These are phyloP conservation scores for Podospora conica DNA, from an alignment of 495 filamentous ascomycete species.

Conservation along the genomic window DNA sequence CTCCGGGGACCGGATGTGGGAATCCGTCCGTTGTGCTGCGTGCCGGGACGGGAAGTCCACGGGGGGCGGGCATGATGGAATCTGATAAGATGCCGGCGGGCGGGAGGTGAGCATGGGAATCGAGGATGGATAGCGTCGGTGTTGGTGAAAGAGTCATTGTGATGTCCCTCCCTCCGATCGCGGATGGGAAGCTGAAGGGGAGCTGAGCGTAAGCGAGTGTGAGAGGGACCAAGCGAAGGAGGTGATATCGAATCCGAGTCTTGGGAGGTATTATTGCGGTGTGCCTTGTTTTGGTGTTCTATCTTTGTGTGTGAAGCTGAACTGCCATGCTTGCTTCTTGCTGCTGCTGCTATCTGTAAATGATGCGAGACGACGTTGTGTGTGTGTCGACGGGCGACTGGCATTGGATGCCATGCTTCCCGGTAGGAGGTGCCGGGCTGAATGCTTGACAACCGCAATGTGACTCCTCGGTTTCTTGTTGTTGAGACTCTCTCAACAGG, in stretches of 20 bases:
- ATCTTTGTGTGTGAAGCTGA: not conserved
- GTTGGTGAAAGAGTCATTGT: not conserved
- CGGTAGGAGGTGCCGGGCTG: not conserved
- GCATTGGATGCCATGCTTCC: not conserved
- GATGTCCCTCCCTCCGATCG: not conserved
- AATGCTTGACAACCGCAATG: not conserved
- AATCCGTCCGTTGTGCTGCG: not conserved
- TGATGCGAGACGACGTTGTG: not conserved
- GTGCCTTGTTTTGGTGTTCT: not conserved
- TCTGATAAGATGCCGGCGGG: not conserved
- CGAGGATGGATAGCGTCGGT: not conserved
- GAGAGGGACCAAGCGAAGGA: not conserved
- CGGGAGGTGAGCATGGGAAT: not conserved
- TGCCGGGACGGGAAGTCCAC: not conserved
- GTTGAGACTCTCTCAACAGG: not conserved
- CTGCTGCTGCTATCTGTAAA: not conserved
- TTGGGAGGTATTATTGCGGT: not conserved
- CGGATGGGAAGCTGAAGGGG: not conserved
- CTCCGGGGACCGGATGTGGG: not conserved
- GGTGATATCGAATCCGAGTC: not conserved
- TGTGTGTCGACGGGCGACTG: not conserved
- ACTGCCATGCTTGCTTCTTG: not conserved
- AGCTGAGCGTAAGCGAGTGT: not conserved
- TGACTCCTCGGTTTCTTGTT: not conserved
- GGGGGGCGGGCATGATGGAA: not conserved